Base-by-base conservation (phyloP, 2,329 filamentous ascomycete genomes). In the Paracorniculantispora psalliotae region DNA sequence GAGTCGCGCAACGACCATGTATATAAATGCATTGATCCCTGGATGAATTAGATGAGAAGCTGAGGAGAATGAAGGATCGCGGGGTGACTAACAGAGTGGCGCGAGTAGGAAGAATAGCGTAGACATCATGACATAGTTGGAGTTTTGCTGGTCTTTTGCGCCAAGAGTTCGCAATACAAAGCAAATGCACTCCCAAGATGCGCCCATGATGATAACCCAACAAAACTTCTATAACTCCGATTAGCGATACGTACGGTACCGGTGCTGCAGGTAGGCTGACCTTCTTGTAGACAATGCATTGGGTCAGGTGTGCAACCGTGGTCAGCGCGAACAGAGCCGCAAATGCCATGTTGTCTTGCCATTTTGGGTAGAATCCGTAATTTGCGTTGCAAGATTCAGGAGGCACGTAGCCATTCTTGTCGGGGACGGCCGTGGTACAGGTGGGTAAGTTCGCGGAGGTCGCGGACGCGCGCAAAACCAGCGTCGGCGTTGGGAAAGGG, bases 1-100 rank as follows among this genome's bases (percentile, higher is more conserved):
- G 72, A 78, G 75, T 4, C 75, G 71, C 7, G 70, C 74, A 21
- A 78, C 66, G 10, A 74, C 65, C 72, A 78, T 76, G 65, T 77
- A 78, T 43, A 70, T 68, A 60, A 75, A 79, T 3, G 75, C 76
- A 59, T 78, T 78, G 51, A 78, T 67, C 68, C 68, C 70, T 71
- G 65, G 10, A 12, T 33, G 6, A 6, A 12, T 33, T 33, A 33
- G 30, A 33, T 33, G 30, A 33, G 12, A 33, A 6, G 30, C 30
- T 33, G 30, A n/a, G n/a, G n/a, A n/a, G n/a, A 6, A 33, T 33
- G 6, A 33, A 33, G 4, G 4, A 7, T 19, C 19, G 21, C 21
- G n/a, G 8, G 15, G 51, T 4, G 1, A 68, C 37, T 33, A 57
- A 70, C 69, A 69, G 0, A 71, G 30, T 0, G 70, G 68, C 9